Evolutionary conservation across 192 early-diverging fungal species (phyloP).

Genomic region (Coemansia sp.): DNA sequence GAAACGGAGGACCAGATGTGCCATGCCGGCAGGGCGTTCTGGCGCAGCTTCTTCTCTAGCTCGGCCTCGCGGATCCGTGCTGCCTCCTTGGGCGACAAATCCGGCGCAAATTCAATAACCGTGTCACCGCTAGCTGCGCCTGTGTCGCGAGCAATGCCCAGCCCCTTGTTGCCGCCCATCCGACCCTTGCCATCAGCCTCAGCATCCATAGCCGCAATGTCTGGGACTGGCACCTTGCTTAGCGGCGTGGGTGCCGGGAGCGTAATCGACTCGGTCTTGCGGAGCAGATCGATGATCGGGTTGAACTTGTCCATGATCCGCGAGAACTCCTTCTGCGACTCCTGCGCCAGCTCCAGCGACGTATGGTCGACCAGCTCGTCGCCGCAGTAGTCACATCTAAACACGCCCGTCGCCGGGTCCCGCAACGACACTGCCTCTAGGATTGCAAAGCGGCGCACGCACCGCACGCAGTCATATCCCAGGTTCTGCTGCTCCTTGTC

Average conservation of each 20-base stretch:
- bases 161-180: conserved; percentile 52
- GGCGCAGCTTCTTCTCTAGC: conserved; percentile 62
- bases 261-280: conserved; percentile 64
- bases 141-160: conserved; percentile 64
- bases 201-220: conserved; percentile 26
- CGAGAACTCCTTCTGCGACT: conserved; percentile 54
- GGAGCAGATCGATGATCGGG: conserved; percentile 68
- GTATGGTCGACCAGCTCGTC: conserved; percentile 59
- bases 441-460: conserved; percentile 56
- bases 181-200: conserved; percentile 38
- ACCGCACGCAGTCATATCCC: conserved; percentile 63
- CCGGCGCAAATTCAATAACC: conserved; percentile 67
- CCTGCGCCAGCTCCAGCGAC: conserved; percentile 56
- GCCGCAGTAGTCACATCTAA: conserved; percentile 62
- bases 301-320: conserved; percentile 65
- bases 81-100: conserved; percentile 59
- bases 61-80: conserved; percentile 61
- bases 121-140: conserved; percentile 61
- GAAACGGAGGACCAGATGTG: conserved; percentile 73
- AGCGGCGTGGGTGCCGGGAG: conserved; percentile 57
- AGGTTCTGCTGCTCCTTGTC: conserved; percentile 67
- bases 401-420: conserved; percentile 42
- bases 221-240: conserved; percentile 47
- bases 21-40: conserved; percentile 77
- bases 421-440: conserved; percentile 59